Evolutionary conservation across 2,329 filamentous ascomycete species (phyloP).

Genomic region (Aspergillus quadrilineatus): DNA sequence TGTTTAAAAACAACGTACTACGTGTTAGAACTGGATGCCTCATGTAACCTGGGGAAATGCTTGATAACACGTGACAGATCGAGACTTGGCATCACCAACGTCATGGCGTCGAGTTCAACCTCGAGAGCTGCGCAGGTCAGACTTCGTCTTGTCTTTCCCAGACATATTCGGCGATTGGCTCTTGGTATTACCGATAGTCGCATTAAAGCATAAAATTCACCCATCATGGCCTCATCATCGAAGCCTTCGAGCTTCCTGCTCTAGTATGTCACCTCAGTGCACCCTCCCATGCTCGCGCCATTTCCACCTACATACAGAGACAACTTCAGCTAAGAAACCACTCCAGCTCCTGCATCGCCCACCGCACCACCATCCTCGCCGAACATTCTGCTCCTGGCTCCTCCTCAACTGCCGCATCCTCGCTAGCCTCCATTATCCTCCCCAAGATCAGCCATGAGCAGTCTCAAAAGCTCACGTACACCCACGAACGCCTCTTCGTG

Average conservation of each 20-base stretch:
- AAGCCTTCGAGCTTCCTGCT: conserved; percentile 65
- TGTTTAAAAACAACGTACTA: neutral
- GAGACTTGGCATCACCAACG: conserved; percentile 23
- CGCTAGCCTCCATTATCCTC: conserved; percentile 87
- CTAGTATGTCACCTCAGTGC: conserved; percentile 58
- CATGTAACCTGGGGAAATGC: no score
- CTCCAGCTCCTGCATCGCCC: conserved; percentile 82
- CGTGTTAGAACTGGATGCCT: neutral
- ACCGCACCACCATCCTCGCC: conserved; percentile 87
- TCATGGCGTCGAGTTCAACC: conserved; percentile 17
- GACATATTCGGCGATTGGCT: neutral
- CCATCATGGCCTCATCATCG: conserved; percentile 69
- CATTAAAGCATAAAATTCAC: neutral
- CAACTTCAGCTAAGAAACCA: neutral
- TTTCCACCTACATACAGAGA: neutral
- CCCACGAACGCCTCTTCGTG: conserved; percentile 86
- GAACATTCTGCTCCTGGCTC: conserved; percentile 88
- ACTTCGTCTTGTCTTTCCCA: neutral
- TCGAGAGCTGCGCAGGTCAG: neutral
- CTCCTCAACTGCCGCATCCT: conserved; percentile 79
- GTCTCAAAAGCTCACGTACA: conserved; percentile 89
- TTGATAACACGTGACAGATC: neutral
- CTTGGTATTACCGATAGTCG: neutral
- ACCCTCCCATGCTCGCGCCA: conserved; percentile 3
- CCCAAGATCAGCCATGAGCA: conserved; percentile 84